Evolutionary conservation across 805 yeast genomes (phyloP), one percentile per base, ranked within the genome.

Genomic region (Metschnikowia lachancei): DNA sequence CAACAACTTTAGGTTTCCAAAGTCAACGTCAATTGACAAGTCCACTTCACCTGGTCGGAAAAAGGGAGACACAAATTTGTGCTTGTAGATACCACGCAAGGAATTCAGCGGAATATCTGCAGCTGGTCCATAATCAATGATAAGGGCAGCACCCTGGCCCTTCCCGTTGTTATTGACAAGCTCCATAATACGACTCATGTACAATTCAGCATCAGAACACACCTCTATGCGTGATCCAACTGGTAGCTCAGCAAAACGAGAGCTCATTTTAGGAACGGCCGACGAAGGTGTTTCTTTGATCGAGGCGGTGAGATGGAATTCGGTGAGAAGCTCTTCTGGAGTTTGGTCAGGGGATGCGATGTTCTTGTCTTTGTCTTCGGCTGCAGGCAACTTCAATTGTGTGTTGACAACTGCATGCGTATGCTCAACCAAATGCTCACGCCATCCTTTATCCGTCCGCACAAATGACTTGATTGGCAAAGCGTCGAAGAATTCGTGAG

Each of bases 401-500:
- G 66, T 63, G 43, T 65, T 65, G n/a, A 59, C 56, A 8, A 70
- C 74, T 39, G 66, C 59, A 5, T 65, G 59, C 28, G 67, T 65
- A 47, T 67, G 77, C 61, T 85, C 92, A 28, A 88, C 94, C 33
- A 85, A 54, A 19, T 78, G 70, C 59, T 88, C 96, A 53, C 91
- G 70, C 96, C 96, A 88, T 0, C 92, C 92, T 13, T 80, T 64
- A 14, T 72, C 69, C 0, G 84, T 81, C 51, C 75, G 76, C 43
- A 76, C 74, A 59, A 85, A 87, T 52, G 82, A 77, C 52, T 83
- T 81, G 19, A 88, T 81, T 0, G 96, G 95, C 46, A 88, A 67
- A 0, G 96, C 95, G 64, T 88, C 96, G 59, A 84, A 88, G 57
- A 88, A 88, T 62, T 88, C 96, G 60, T 88, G 96, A 0, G 95